Base-by-base conservation (phyloP, 2,329 filamentous ascomycete genomes). In the Aspergillus sp. region DNA sequence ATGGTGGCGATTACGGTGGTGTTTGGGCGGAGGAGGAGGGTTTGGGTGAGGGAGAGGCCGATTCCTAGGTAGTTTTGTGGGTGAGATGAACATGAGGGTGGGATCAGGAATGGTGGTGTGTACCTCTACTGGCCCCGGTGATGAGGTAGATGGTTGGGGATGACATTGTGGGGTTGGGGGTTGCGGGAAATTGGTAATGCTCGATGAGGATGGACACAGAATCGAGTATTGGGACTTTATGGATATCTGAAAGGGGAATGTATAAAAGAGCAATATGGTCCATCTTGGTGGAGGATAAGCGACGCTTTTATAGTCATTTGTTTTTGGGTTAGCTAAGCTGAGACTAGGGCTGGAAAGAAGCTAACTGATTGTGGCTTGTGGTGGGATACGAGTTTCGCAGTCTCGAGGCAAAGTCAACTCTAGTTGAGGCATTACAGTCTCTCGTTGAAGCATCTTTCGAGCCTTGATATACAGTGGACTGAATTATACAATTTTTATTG, bases 81-180 rank as follows among this genome's bases (percentile, higher is more conserved):
- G 17, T 17, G 8, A 10, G 23, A n/a, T 55, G 32, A 5, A 25
- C 15, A 6, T 32, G 30, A 15, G 27, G 38, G 15, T 8, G 15
- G 21, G n/a, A 39, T 30, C 5, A 21, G n/a, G 13, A 13, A 3
- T 13, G 11, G 32, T 36, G 2, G 30, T 19, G 19, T 7, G 5
- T 30, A 55, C 53, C 53, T 55, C 30, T 39, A 19, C 39, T 47
- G 25, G 53, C 53, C 11, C 53, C 53, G 10, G 53, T 55, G 11
- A 55, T 55, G 39, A 55, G 53, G n/a, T 55, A 55, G 39, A 47
- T 21, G 23, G 53, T 55, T 23, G 27, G 47, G 3, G 47, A 30
- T 17, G 47, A 17, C 47, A 50, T 50, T 27, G 47, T 50, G 47
- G 15, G 47, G n/a, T n/a, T n/a, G 15, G 25, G n/a, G 23, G 15